These are phyloP conservation scores for Lithocarpus polystachyus DNA, from an alignment of 306 rosid species.

Conservation along the genomic window DNA sequence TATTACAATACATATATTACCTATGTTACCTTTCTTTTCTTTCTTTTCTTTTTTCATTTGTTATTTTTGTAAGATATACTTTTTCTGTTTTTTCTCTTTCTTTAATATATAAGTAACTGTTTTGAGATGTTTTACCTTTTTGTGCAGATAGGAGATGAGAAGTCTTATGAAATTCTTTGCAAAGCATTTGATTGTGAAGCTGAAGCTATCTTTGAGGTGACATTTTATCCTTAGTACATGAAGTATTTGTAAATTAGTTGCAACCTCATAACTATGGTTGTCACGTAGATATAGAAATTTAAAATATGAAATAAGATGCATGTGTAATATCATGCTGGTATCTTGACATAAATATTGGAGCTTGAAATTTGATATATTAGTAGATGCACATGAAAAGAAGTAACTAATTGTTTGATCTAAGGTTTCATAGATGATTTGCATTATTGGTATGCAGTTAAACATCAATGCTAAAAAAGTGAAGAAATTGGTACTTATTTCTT, in stretches of 20 bases:
- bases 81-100: too few species aligned
- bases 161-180: slow-evolving; percentile 88
- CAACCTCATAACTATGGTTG: neutral
- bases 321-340: neutral
- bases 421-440: neutral
- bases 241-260: neutral
- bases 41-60: slow-evolving; percentile 4
- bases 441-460: neutral
- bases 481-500: neutral
- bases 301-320: neutral
- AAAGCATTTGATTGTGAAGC: slow-evolving; percentile 59
- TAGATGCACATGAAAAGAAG: neutral
- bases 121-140: slow-evolving; percentile 10
- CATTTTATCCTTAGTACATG: neutral
- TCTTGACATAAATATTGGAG: neutral
- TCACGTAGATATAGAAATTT: neutral
- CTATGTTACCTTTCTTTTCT: slow-evolving; percentile 3
- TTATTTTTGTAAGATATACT: too few species aligned
- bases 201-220: slow-evolving; percentile 61
- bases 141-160: slow-evolving; percentile 54
- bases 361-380: neutral
- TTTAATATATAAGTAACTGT: too few species aligned
- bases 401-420: neutral
- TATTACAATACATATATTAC: neutral
- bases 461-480: neutral